Evolutionary conservation across 345 rosid species (phyloP).

Genomic region (Cardiospermum halicacabum): DNA sequence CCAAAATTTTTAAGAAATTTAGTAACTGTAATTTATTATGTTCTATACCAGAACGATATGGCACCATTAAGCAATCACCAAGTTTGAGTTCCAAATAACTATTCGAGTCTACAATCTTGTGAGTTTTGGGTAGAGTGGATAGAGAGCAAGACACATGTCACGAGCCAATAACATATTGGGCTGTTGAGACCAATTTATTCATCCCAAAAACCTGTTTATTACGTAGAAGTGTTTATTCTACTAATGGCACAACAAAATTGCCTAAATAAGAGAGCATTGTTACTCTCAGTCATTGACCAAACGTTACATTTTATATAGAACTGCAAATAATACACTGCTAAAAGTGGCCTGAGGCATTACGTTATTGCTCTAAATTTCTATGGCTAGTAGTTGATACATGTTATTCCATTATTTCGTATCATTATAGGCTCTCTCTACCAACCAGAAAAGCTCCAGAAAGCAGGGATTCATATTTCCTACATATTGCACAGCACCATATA

Average conservation of each 20-base stretch:
- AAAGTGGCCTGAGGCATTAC: slow-evolving; percentile 4
- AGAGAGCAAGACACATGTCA: too few relatives aligned
- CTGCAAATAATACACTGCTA: neutral
- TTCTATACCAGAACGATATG: too few relatives aligned
- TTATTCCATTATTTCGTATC: neutral
- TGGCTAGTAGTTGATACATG: slow-evolving; percentile 1
- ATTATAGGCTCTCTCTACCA: neutral
- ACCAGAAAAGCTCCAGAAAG: neutral
- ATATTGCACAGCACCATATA: neutral
- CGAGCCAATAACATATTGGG: neutral
- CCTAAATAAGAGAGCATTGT: neutral
- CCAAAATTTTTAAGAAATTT: neutral
- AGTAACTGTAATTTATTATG: too few relatives aligned
- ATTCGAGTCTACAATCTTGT: too few relatives aligned
- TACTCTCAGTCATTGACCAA: neutral
- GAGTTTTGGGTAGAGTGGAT: too few relatives aligned
- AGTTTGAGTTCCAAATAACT: too few relatives aligned
- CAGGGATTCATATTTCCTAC: neutral
- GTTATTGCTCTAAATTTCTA: neutral
- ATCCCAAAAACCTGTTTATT: too few relatives aligned
- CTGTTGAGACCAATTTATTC: too few relatives aligned
- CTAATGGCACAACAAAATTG: slow-evolving; percentile 6
- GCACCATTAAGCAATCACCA: too few relatives aligned
- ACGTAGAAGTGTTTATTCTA: too few relatives aligned
- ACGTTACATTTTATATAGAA: neutral